These are phyloP conservation scores for Pseudopyricularia javanii DNA, from an alignment of 2,329 filamentous ascomycete genomes.

Conservation along the genomic window DNA sequence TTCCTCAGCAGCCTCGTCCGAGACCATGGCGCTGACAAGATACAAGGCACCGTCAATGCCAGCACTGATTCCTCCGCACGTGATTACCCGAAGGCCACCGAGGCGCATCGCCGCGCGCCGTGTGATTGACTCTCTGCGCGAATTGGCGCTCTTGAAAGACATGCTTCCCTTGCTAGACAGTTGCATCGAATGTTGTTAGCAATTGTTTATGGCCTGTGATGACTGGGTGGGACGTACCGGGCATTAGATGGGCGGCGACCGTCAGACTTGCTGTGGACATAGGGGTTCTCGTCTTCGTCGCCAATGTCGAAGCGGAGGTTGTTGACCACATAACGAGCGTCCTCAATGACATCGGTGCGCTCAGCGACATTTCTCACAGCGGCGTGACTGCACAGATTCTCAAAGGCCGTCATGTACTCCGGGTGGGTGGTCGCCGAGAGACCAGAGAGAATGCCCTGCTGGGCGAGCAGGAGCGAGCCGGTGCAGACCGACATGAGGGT, in stretches of 20 bases:
- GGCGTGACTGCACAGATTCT: constrained; percentile 67
- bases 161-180: constrained; percentile 64
- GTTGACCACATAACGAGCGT: constrained; percentile 76
- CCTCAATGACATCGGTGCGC: constrained; percentile 73
- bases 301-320: constrained; percentile 79
- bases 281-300: constrained; percentile 72
- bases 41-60: constrained; percentile 78
- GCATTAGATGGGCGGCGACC: constrained; percentile 48
- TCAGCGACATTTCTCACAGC: constrained; percentile 58
- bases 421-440: constrained; percentile 74
- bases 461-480: constrained; percentile 64
- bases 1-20: constrained; percentile 63
- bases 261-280: constrained; percentile 65
- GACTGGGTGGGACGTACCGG: constrained; percentile 30
- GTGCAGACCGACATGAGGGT: constrained; percentile 73
- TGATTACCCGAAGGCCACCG: constrained; percentile 61
- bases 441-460: constrained; percentile 65
- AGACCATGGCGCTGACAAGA: constrained; percentile 72
- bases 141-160: constrained; percentile 63
- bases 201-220: not conserved
- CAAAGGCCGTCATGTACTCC: constrained; percentile 67
- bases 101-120: constrained; percentile 67
- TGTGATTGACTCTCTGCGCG: constrained; percentile 67
- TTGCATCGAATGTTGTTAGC: constrained; percentile 9
- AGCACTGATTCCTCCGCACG: constrained; percentile 64